Conservation (phyloP, 768 basidiomycete genomes). For the Lentinula raphanica region DNA sequence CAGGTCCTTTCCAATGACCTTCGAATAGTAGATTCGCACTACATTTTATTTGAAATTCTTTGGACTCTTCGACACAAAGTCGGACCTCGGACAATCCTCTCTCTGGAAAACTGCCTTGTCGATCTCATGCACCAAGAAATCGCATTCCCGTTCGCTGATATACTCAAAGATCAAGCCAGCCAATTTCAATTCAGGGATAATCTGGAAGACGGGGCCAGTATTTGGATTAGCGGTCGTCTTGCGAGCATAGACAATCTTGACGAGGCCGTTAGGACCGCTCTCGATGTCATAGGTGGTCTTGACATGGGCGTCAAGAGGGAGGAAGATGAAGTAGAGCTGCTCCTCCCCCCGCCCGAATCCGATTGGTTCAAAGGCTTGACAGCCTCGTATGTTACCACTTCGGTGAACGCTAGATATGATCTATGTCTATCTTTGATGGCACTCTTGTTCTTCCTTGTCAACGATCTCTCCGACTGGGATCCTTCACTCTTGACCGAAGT, state of each 20-base stretch:
- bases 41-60: constrained; percentile 52
- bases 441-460: constrained; percentile 66
- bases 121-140: constrained; percentile 73
- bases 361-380: constrained; percentile 61
- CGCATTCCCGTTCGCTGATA: constrained; percentile 72
- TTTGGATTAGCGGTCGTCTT: constrained; percentile 58
- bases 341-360: constrained; percentile 49
- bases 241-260: constrained; percentile 54
- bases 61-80: constrained; percentile 61
- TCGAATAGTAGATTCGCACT: constrained; percentile 41
- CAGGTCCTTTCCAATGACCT: constrained; percentile 41
- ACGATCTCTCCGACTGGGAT: constrained; percentile 37
- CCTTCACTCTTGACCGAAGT: constrained; percentile 61
- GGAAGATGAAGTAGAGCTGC: constrained; percentile 52
- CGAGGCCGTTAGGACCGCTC: constrained; percentile 45
- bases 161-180: constrained; percentile 60
- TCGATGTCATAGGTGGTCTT: constrained; percentile 70
- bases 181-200: constrained; percentile 47
- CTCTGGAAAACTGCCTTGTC: constrained; percentile 52
- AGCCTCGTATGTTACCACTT: constrained; percentile 55
- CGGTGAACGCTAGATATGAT: constrained; percentile 72
- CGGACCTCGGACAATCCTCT: constrained; percentile 51
- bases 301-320: constrained; percentile 71
- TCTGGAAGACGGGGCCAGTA: constrained; percentile 54
- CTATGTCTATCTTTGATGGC: constrained; percentile 60